phyloP scores from a whole-genome alignment of 306 rosid genomes.

The Oxytropis ochrocephala region DNA sequence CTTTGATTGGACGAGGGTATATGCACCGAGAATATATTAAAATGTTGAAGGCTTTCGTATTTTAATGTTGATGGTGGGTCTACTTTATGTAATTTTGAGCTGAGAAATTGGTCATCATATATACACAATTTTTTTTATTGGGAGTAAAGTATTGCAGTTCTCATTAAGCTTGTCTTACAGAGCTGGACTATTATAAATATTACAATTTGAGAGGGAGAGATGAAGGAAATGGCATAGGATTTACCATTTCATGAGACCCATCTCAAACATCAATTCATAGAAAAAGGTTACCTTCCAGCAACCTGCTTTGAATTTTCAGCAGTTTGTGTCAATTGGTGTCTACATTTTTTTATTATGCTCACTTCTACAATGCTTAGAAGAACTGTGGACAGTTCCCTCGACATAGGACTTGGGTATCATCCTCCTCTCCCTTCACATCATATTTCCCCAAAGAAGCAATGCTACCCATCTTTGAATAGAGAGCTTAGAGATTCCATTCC shows the following conservation, averaged over 20 bases:
- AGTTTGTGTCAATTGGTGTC: slow-evolving; percentile 25
- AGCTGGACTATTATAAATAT: neutral
- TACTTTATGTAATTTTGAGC: neutral
- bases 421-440: no score
- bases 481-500: no score
- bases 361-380: neutral
- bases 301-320: slow-evolving; percentile 22
- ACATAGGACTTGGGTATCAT: no score
- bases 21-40: neutral
- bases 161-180: slow-evolving; percentile 2
- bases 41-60: neutral
- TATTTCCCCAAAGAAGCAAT: no score
- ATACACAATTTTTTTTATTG: no score
- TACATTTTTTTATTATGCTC: neutral
- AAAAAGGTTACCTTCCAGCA: slow-evolving; percentile 24
- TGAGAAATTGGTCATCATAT: neutral
- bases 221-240: slow-evolving; percentile 30
- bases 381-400: no score
- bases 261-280: slow-evolving; percentile 24
- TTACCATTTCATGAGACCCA: slow-evolving; percentile 32
- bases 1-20: neutral
- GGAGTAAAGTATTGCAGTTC: neutral
- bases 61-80: neutral
- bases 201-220: slow-evolving; percentile 27
- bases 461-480: no score